A percentile compares a stretch with the other conserved stretches of the same genome.
phyloP scores from a whole-genome alignment of 1,139 yeast genomes.

The Pichia kudriavzevii region DNA sequence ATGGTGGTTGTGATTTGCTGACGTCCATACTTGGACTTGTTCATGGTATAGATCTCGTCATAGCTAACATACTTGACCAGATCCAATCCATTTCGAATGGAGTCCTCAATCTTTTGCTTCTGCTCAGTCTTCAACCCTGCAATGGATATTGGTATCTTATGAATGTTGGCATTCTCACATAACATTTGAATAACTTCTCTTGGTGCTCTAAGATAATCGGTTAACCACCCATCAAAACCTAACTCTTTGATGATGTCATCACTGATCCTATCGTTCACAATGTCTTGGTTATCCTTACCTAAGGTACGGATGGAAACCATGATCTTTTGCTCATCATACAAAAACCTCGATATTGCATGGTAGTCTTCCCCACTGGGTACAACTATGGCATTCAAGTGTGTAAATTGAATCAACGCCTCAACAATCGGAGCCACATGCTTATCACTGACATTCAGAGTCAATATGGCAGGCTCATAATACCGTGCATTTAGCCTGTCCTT shows the following conservation, averaged over 20 bases:
- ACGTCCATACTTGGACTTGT: constrained; percentile 52
- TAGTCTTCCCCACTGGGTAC: constrained; percentile 38
- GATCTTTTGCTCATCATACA: constrained; percentile 32
- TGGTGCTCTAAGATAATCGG: constrained; percentile 73
- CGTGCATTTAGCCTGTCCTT: constrained; percentile 17
- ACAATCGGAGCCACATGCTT: constrained; percentile 43
- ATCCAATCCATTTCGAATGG: constrained; percentile 32
- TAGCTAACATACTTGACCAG: constrained; percentile 58
- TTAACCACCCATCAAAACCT: constrained; percentile 77
- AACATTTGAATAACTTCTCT: constrained; percentile 67
- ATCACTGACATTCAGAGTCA: constrained; percentile 52
- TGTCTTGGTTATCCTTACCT: constrained; percentile 18
- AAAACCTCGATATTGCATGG: constrained; percentile 32
- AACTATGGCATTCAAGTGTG: constrained; percentile 52
- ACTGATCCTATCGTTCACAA: constrained; percentile 26
- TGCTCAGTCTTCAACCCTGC: constrained; percentile 36
- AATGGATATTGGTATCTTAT: constrained; percentile 57
- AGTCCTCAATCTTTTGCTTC: constrained; percentile 28
- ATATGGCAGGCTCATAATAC: constrained; percentile 72
- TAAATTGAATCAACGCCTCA: constrained; percentile 49
- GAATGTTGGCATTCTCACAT: constrained; percentile 49
- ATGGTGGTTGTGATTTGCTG: constrained; percentile 37
- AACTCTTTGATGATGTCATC: constrained; percentile 32
- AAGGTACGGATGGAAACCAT: constrained; percentile 43
- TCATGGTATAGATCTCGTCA: constrained; percentile 42